phyloP scores from a whole-genome alignment of 805 yeast species.

The Candida bentonensis region DNA sequence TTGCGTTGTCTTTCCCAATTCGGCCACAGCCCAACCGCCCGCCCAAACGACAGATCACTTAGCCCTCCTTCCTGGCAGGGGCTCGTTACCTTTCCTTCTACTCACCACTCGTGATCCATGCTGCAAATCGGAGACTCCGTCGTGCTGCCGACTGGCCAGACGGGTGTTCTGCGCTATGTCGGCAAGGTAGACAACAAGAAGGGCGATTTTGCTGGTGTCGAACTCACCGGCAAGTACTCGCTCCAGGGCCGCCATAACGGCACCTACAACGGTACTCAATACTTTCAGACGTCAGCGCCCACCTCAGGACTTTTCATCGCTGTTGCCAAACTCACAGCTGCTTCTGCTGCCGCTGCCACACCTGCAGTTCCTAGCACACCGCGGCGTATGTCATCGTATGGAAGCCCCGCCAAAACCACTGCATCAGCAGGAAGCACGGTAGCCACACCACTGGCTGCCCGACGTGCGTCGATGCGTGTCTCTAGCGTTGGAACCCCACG shows the following conservation, averaged over 20 bases:
- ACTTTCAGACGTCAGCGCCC: conserved; percentile 51
- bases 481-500: neutral
- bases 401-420: conserved; percentile 1
- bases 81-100: neutral
- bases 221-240: conserved; percentile 51
- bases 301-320: conserved; percentile 64
- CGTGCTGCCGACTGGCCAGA: conserved; percentile 47
- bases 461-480: neutral
- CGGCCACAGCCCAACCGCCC: too few species aligned
- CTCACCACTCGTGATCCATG: conserved; percentile 6
- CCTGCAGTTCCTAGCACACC: conserved; percentile 7
- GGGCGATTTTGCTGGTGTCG: conserved; percentile 81
- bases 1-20: too few species aligned
- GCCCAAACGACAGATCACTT: too few species aligned
- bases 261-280: conserved; percentile 52
- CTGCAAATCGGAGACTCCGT: conserved; percentile 22
- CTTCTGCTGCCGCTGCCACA: conserved; percentile 19
- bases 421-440: neutral
- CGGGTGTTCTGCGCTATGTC: conserved; percentile 52
- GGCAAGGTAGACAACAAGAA: conserved; percentile 62
- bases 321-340: conserved; percentile 16
- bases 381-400: conserved; percentile 1
- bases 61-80: too few species aligned
- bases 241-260: conserved; percentile 76
- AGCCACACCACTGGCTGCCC: neutral